phyloP scores from a whole-genome alignment of 768 basidiomycete species.

The Mycena belliarum region DNA sequence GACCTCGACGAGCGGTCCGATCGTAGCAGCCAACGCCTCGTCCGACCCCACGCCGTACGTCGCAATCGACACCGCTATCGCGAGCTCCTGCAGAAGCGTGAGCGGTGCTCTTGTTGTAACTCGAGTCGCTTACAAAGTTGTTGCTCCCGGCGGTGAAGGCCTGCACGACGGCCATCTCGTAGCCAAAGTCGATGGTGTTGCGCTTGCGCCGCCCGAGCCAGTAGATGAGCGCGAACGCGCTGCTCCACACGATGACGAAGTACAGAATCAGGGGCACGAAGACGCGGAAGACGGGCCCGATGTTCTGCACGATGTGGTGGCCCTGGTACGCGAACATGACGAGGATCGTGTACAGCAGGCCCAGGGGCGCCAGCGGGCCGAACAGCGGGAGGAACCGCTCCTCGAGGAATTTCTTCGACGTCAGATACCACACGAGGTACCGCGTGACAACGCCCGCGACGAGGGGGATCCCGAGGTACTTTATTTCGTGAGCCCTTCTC shows the following conservation, averaged over 20 bases:
- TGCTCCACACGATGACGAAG: conserved; percentile 75
- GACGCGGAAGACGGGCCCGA: conserved; percentile 77
- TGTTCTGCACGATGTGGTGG: conserved; percentile 69
- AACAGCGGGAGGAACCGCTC: conserved; percentile 67
- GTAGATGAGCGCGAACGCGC: conserved; percentile 59
- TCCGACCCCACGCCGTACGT: conserved; percentile 77
- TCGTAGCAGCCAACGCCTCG: conserved; percentile 80
- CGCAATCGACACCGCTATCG: conserved; percentile 80
- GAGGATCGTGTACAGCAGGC: conserved; percentile 79
- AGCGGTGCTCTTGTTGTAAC: neutral
- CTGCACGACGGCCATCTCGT: conserved; percentile 76
- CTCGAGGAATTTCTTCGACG: conserved; percentile 50
- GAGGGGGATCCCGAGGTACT: conserved; percentile 73
- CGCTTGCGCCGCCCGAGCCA: conserved; percentile 36
- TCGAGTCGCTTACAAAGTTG: conserved; percentile 57
- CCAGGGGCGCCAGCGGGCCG: conserved; percentile 68
- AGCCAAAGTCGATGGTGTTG: conserved; percentile 45
- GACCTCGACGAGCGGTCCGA: conserved; percentile 78
- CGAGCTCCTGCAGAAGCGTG: conserved; percentile 55
- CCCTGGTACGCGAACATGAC: conserved; percentile 74
- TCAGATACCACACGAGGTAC: conserved; percentile 46
- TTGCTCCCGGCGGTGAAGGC: conserved; percentile 81
- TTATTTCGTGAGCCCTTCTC: neutral
- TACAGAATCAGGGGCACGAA: conserved; percentile 81
- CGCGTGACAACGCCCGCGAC: conserved; percentile 72